These are phyloP conservation scores for Citeromyces hawaiiensis DNA, from an alignment of 1,139 yeast genomes.

Conservation along the genomic window DNA sequence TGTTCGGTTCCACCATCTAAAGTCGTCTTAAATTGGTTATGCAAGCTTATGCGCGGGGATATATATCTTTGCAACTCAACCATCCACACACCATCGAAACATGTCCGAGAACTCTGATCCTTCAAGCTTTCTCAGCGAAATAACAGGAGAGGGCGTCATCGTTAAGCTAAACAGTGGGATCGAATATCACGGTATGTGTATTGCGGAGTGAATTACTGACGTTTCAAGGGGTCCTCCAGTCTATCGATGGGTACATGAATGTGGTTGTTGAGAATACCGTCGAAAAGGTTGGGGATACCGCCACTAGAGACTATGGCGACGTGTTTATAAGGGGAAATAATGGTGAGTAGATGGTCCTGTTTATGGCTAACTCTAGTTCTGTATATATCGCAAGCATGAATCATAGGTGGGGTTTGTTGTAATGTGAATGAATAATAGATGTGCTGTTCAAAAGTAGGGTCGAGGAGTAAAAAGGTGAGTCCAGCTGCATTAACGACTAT, in stretches of 20 bases:
- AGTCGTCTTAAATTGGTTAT: neutral
- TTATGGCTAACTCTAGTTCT: neutral
- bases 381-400: slow-evolving; percentile 4
- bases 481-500: too few relatives aligned
- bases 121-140: slow-evolving; percentile 66
- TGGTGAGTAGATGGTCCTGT: slow-evolving; percentile 23
- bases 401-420: neutral
- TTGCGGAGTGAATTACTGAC: neutral
- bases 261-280: slow-evolving; percentile 70
- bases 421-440: neutral
- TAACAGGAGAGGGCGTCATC: slow-evolving; percentile 67
- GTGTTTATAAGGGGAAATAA: slow-evolving; percentile 92
- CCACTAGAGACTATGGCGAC: slow-evolving; percentile 55
- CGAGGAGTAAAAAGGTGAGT: too few relatives aligned
- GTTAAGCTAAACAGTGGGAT: slow-evolving; percentile 85
- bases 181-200: slow-evolving; percentile 47
- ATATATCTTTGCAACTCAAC: neutral
- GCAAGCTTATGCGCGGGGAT: slow-evolving; percentile 2
- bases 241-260: slow-evolving; percentile 96
- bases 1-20: neutral
- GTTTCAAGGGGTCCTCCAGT: slow-evolving; percentile 46
- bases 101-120: slow-evolving; percentile 25
- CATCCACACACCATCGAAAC: neutral
- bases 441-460: too few relatives aligned
- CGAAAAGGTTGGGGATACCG: slow-evolving; percentile 47